These are phyloP conservation scores for Blastomyces parvus DNA, from an alignment of 2,329 filamentous ascomycete genomes.

Conservation along the genomic window DNA sequence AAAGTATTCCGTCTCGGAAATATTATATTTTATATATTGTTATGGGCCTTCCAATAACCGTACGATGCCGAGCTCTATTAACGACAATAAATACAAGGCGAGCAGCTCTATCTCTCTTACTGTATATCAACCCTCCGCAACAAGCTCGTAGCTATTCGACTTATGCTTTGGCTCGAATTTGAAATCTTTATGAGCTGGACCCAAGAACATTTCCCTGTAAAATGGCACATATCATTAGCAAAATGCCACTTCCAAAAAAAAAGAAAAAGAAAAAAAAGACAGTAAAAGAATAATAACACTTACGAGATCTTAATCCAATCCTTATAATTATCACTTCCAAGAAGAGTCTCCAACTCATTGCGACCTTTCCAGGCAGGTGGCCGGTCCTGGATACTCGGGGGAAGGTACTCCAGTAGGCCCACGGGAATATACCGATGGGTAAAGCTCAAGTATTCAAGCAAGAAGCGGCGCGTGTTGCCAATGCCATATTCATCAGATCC, in stretches of 20 bases:
- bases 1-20: neutral
- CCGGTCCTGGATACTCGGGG: slow-evolving; percentile 79
- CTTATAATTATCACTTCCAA: slow-evolving; percentile 82
- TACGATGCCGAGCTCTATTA: neutral
- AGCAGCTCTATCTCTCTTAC: neutral
- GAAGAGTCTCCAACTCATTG: slow-evolving; percentile 85
- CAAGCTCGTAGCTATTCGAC: slow-evolving; percentile 78
- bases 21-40: neutral
- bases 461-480: slow-evolving; percentile 79
- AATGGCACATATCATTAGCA: neutral
- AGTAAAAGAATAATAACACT: slow-evolving; percentile 25
- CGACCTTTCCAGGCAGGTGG: slow-evolving; percentile 75
- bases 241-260: neutral
- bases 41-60: neutral
- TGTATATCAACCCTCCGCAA: slow-evolving; percentile 41
- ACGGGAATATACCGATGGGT: slow-evolving; percentile 83
- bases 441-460: slow-evolving; percentile 95
- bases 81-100: neutral
- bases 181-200: slow-evolving; percentile 80
- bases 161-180: slow-evolving; percentile 97
- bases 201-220: slow-evolving; percentile 88
- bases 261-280: neutral
- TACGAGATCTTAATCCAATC: slow-evolving; percentile 99
- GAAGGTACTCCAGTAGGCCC: slow-evolving; percentile 77
- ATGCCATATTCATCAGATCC: slow-evolving; percentile 91